Evolutionary conservation across 345 rosid species (phyloP), one percentile per base, ranked within the genome.

Genomic region (Rhizophora mangle): DNA sequence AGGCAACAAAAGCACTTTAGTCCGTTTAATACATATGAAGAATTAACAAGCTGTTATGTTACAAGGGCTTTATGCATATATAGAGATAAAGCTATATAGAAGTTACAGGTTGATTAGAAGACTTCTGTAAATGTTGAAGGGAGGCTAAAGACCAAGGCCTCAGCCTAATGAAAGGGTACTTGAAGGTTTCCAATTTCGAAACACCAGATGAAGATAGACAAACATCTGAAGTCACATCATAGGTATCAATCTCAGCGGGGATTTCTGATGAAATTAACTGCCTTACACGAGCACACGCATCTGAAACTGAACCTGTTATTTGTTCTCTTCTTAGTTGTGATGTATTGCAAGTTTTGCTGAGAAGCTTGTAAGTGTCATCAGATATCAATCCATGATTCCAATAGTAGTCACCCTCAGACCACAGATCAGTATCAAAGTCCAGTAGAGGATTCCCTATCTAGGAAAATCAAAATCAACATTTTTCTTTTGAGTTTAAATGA

Each of bases 361-460:
- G 4, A 20, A 75, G 73, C 39, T 59, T n/a, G 18, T 64, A 52
- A 36, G 70, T 64, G 1, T 51, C 19, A 60, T 75, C 70, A 27
- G 74, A 75, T 46, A 75, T 64, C 61, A 75, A 37, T 18, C 74
- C 69, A 15, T 74, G 70, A 20, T 65, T 31, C 73, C 78, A 68
- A 32, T 68, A 74, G 65, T 29, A 74, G 11, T 68, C 64, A 7
- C 74, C 78, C 39, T 34, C 22, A 0, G 69, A 54, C 32, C 63
- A 69, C 0, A 63, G 3, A 31, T 74, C 73, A 0, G 65, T 46
- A 10, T 47, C 29, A 37, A 76, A 68, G 37, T 74, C 78, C 70
- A 74, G 8, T 4, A 74, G 34, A 55, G 78, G 73, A 63, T 74
- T 74, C 34, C 73, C 78, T 56, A 74, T 58, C 78, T 74, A 65